A percentile compares a stretch with the other conserved stretches of the same genome.
Conservation (phyloP, 176 grass and related monocot species). For the Stipa capillata region DNA sequence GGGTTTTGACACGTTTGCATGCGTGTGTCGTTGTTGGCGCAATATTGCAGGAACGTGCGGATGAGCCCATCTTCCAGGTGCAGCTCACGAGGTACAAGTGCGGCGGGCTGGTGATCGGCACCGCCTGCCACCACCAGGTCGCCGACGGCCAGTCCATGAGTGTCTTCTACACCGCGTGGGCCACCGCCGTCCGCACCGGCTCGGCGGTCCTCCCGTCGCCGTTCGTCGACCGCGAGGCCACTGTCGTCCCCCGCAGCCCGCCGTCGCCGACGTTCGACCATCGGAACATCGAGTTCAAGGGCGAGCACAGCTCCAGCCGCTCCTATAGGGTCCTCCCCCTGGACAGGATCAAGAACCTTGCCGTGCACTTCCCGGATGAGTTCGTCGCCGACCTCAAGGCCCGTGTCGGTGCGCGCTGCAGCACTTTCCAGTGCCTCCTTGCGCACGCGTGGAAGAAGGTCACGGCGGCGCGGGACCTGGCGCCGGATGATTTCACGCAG, state of each 20-base stretch:
- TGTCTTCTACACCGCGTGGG: conserved; percentile 30
- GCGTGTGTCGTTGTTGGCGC: neutral
- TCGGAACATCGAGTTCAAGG: conserved; percentile 27
- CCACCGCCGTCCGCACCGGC: neutral
- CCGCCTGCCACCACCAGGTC: conserved; percentile 8
- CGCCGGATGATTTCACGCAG: neutral
- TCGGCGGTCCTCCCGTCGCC: neutral
- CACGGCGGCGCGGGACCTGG: conserved; percentile 4
- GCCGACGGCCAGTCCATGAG: no score
- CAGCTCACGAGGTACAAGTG: conserved; percentile 36
- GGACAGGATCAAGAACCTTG: no score
- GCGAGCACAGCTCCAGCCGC: neutral
- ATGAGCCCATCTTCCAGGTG: conserved; percentile 19
- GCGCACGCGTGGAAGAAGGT: no score
- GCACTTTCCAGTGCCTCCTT: no score
- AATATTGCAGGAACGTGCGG: neutral
- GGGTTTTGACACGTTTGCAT: neutral
- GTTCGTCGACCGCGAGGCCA: conserved; percentile 1
- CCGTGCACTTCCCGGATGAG: no score
- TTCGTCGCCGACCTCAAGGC: no score
- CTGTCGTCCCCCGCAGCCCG: neutral
- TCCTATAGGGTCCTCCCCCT: no score
- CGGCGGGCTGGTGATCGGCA: conserved; percentile 33
- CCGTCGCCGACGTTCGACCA: conserved; percentile 14
- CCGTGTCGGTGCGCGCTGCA: no score